Evolutionary conservation across 164 flowering plant species (phyloP).

Genomic region (Vitis cinerea): DNA sequence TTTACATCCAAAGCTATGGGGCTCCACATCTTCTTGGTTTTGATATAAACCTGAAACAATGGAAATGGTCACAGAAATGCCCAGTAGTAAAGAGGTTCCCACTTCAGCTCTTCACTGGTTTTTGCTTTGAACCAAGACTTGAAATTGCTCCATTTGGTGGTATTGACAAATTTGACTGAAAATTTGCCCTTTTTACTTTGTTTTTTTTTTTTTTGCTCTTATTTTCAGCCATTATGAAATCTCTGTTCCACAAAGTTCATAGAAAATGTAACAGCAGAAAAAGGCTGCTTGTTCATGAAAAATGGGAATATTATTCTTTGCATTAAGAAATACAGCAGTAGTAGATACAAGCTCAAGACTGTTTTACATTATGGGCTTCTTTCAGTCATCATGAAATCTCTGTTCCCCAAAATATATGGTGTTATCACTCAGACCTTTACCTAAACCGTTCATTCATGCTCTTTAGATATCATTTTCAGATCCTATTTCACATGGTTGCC

Average conservation of each 20-base stretch:
- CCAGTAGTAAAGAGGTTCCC: conserved; percentile 86
- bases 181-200: neutral
- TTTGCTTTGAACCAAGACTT: conserved; percentile 90
- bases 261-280: conserved; percentile 21
- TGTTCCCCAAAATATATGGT: neutral
- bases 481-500: neutral
- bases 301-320: conserved; percentile 21
- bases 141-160: conserved; percentile 49
- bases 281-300: conserved; percentile 14
- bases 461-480: no score
- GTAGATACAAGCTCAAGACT: neutral
- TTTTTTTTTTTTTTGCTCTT: neutral
- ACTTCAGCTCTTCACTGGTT: conserved; percentile 89
- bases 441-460: neutral
- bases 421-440: neutral
- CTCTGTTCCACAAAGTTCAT: conserved; percentile 1
- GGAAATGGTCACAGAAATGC: conserved; percentile 92
- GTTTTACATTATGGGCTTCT: neutral
- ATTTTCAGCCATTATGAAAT: conserved; percentile 9
- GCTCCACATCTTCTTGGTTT: conserved; percentile 73
- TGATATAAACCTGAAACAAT: conserved; percentile 60
- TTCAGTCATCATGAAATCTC: neutral
- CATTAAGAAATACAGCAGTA: neutral
- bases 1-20: conserved; percentile 92
- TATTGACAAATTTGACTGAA: neutral